These are phyloP conservation scores for Abelmoschus esculentus DNA, from an alignment of 345 rosid genomes.

Conservation along the genomic window DNA sequence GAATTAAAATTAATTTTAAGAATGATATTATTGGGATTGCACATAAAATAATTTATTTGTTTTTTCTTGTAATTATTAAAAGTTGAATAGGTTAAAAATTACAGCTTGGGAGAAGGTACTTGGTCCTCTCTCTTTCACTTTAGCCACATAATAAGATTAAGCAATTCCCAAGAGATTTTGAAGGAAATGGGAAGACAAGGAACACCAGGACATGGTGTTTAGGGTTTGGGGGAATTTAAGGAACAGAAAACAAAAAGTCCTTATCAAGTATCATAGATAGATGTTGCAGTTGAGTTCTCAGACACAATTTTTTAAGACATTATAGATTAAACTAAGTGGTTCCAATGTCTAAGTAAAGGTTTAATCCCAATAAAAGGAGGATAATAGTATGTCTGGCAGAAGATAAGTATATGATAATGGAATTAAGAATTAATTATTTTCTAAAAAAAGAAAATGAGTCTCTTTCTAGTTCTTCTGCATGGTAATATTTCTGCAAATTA, in stretches of 20 bases:
- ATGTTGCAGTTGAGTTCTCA: neutral
- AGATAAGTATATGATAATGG: too few relatives aligned
- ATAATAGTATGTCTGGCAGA: neutral
- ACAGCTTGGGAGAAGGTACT: neutral
- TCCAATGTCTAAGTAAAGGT: neutral
- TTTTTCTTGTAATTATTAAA: neutral
- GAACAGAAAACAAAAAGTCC: neutral
- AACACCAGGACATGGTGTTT: neutral
- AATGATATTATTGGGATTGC: neutral
- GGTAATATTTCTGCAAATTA: neutral
- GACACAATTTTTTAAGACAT: neutral
- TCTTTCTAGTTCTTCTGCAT: neutral
- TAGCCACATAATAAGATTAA: neutral
- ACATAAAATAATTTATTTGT: neutral
- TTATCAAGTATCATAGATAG: neutral
- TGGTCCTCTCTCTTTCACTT: neutral
- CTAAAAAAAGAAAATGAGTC: conserved; percentile 8
- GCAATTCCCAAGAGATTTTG: conserved; percentile 3
- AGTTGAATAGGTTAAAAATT: conserved; percentile 4
- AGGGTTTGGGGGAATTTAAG: neutral
- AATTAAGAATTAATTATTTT: conserved; percentile 7
- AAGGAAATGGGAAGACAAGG: neutral
- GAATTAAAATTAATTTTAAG: neutral
- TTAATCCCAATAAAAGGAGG: neutral
- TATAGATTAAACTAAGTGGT: neutral